Evolutionary conservation across 169 alveolate species (phyloP).

Genomic region (Eimeria zaria): DNA sequence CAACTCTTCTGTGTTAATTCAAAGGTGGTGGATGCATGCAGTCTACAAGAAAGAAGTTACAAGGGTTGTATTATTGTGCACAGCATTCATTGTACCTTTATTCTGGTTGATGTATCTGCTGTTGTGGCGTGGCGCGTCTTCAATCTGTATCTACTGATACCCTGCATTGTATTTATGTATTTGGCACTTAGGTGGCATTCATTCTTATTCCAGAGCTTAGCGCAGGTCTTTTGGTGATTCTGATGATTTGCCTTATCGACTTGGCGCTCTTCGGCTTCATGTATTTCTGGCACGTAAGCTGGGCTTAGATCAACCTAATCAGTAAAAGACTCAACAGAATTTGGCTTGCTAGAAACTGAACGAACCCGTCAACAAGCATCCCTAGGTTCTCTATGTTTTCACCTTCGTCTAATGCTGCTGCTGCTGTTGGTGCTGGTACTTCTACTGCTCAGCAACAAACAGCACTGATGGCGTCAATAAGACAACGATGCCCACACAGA

Average conservation of each 20-base stretch:
- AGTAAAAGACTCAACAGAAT: neutral
- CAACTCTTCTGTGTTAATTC: neutral
- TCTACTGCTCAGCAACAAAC: too few species aligned
- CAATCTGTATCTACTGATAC: neutral
- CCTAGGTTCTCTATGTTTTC: too few species aligned
- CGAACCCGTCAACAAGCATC: too few species aligned
- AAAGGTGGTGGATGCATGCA: neutral
- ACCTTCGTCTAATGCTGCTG: too few species aligned
- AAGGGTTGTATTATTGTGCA: neutral
- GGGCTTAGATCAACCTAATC: neutral
- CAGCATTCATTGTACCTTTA: neutral
- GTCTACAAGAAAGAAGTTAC: neutral
- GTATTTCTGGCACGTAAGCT: slow-evolving; percentile 87
- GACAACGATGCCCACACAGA: neutral
- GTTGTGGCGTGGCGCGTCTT: neutral
- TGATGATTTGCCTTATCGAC: slow-evolving; percentile 89
- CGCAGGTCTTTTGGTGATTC: slow-evolving; percentile 88
- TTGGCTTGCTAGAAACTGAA: neutral
- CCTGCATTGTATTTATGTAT: neutral
- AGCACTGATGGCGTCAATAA: neutral
- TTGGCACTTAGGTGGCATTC: slow-evolving; percentile 84
- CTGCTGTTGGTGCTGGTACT: too few species aligned
- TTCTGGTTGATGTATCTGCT: neutral
- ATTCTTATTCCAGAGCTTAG: slow-evolving; percentile 88
- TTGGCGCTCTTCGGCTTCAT: slow-evolving; percentile 90